Percentiles rank a stretch among this genome's conserved stretches.
Evolutionary conservation across 345 rosid genomes (phyloP).

Genomic region (Fremontodendron californicum): DNA sequence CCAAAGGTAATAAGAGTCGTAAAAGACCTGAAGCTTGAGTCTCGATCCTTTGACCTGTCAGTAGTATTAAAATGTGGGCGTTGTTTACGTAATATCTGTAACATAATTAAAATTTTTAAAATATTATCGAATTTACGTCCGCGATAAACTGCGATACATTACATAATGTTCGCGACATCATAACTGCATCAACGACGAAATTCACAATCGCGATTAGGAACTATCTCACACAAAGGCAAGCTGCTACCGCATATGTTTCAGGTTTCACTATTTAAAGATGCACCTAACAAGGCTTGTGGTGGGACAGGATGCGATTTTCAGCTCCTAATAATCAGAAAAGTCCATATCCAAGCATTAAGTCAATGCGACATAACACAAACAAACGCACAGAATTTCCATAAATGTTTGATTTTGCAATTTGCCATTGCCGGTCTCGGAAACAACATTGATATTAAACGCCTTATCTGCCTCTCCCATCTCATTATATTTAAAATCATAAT

Average conservation of each 20-base stretch:
- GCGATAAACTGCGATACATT: no score
- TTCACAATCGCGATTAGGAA: no score
- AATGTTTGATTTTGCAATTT: background rate
- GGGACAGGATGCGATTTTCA: background rate
- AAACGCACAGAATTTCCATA: background rate
- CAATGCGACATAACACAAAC: constrained; percentile 4
- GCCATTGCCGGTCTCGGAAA: background rate
- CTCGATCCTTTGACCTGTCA: no score
- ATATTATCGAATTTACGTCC: no score
- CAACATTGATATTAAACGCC: background rate
- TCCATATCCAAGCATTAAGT: background rate
- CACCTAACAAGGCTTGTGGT: background rate
- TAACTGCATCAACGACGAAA: no score
- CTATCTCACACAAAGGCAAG: no score
- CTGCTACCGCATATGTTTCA: background rate
- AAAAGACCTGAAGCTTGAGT: no score
- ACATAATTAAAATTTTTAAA: no score
- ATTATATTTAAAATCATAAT: background rate
- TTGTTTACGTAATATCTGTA: no score
- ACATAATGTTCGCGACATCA: no score
- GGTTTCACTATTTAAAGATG: background rate
- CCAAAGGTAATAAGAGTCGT: no score
- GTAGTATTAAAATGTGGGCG: no score
- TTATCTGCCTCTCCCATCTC: constrained; percentile 1
- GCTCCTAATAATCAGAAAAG: background rate